These are phyloP conservation scores for Sclerotinia subarctica DNA, from an alignment of 2,329 filamentous ascomycete genomes.

Conservation along the genomic window DNA sequence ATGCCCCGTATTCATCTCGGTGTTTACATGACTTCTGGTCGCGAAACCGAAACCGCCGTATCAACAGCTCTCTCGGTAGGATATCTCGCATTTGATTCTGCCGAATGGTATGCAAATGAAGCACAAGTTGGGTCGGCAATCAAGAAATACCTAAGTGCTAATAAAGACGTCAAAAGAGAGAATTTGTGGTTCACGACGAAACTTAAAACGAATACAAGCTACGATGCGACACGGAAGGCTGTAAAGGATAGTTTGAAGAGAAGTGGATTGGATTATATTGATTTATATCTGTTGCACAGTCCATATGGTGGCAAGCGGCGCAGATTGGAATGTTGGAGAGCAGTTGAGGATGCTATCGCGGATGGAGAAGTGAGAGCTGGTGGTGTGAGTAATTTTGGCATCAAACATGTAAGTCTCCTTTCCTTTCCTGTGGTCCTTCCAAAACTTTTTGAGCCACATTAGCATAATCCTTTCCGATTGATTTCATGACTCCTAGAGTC, in stretches of 20 bases:
- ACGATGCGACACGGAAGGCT: slow-evolving; percentile 63
- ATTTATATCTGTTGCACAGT: slow-evolving; percentile 75
- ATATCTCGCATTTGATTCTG: slow-evolving; percentile 52
- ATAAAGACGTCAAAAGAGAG: slow-evolving; percentile 56
- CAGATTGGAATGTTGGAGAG: slow-evolving; percentile 70
- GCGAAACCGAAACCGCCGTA: slow-evolving; percentile 57
- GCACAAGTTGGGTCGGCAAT: slow-evolving; percentile 66
- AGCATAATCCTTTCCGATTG: background rate
- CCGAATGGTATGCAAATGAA: slow-evolving; percentile 66
- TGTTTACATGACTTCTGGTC: slow-evolving; percentile 66
- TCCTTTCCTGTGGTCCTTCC: background rate
- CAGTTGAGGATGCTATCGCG: slow-evolving; percentile 70
- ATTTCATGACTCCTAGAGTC: background rate
- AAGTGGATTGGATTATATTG: slow-evolving; percentile 70
- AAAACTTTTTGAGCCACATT: background rate
- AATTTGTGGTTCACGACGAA: slow-evolving; percentile 82
- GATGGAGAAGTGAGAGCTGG: slow-evolving; percentile 68
- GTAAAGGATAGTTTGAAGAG: slow-evolving; percentile 63
- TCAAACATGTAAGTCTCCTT: slow-evolving; percentile 59
- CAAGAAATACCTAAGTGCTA: slow-evolving; percentile 51
- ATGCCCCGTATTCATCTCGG: slow-evolving; percentile 74
- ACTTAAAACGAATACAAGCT: slow-evolving; percentile 60
- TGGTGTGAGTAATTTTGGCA: slow-evolving; percentile 76
- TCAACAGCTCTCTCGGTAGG: slow-evolving; percentile 43
- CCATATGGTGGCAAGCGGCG: slow-evolving; percentile 71